Conservation (phyloP, 2,329 filamentous ascomycete species). For the Cladosporium cucumerinum region DNA sequence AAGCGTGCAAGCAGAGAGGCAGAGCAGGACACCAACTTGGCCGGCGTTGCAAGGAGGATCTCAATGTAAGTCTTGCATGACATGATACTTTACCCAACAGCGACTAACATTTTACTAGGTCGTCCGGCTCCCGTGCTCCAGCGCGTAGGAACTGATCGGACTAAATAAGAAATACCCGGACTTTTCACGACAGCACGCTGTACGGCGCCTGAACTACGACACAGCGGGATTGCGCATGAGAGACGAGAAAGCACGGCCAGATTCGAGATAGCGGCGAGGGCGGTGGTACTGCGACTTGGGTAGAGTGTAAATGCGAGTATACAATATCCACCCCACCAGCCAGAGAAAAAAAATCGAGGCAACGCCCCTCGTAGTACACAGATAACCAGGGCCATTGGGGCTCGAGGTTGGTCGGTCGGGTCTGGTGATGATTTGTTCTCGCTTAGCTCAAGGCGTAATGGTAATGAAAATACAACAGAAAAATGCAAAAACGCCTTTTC, state of each 20-base stretch:
- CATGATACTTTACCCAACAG: not conserved
- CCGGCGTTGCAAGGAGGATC: constrained; percentile 82
- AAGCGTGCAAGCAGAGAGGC: constrained; percentile 84
- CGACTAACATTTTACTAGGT: constrained; percentile 3
- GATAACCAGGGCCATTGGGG: not conserved
- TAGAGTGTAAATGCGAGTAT: constrained; percentile 15
- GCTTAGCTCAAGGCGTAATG: constrained; percentile 1
- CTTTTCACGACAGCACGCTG: constrained; percentile 12
- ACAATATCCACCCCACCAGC: constrained; percentile 4
- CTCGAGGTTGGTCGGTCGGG: not conserved
- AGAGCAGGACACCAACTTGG: constrained; percentile 84
- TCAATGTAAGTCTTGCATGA: constrained; percentile 74
- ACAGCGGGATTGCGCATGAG: constrained; percentile 12
- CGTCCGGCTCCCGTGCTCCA: constrained; percentile 13
- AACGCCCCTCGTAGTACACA: not conserved
- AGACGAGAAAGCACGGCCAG: constrained; percentile 6
- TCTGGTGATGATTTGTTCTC: not conserved
- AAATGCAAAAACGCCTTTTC: not conserved
- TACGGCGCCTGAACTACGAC: not conserved
- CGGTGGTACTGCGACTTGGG: constrained; percentile 6
- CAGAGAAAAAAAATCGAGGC: not conserved
- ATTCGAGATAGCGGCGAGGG: not conserved
- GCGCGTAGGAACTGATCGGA: constrained; percentile 7
- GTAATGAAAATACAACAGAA: constrained; percentile 8
- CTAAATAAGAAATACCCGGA: not conserved